These are phyloP conservation scores for Syncephalastrum monosporum DNA, from an alignment of 371 early-diverging fungal genomes.

Conservation along the genomic window DNA sequence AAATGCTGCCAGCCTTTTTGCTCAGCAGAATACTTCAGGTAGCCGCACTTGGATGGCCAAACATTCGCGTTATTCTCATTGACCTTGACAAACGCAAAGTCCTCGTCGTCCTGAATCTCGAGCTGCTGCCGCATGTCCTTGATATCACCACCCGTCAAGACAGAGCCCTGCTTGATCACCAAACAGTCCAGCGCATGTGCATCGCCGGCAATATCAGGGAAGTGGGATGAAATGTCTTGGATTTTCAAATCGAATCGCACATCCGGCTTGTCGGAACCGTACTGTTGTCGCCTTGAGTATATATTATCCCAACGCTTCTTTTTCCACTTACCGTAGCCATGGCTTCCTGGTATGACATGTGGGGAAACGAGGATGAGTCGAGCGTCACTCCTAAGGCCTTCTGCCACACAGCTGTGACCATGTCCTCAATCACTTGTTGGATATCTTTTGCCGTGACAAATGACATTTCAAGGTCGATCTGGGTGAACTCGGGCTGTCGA, in stretches of 20 bases:
- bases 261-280: slow-evolving; percentile 93
- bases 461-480: slow-evolving; percentile 91
- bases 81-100: slow-evolving; percentile 53
- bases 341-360: slow-evolving; percentile 80
- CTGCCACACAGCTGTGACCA: slow-evolving; percentile 72
- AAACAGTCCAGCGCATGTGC: slow-evolving; percentile 39
- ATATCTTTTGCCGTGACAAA: slow-evolving; percentile 74
- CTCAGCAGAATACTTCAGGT: slow-evolving; percentile 24
- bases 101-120: slow-evolving; percentile 30
- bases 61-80: slow-evolving; percentile 53
- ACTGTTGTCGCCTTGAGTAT: slow-evolving; percentile 33
- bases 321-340: slow-evolving; percentile 58
- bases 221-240: slow-evolving; percentile 33
- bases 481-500: slow-evolving; percentile 94
- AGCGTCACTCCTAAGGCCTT: slow-evolving; percentile 53
- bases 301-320: not conserved
- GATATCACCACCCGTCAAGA: slow-evolving; percentile 35
- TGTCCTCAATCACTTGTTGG: slow-evolving; percentile 72
- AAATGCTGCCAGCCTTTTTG: slow-evolving; percentile 15
- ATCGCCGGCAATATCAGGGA: slow-evolving; percentile 25
- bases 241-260: slow-evolving; percentile 76
- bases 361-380: slow-evolving; percentile 52
- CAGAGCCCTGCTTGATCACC: slow-evolving; percentile 42
- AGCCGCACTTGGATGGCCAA: slow-evolving; percentile 53
- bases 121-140: slow-evolving; percentile 33